These are phyloP conservation scores for Domatiomyces catenatus DNA, from an alignment of 2,329 filamentous ascomycete species.

Conservation along the genomic window DNA sequence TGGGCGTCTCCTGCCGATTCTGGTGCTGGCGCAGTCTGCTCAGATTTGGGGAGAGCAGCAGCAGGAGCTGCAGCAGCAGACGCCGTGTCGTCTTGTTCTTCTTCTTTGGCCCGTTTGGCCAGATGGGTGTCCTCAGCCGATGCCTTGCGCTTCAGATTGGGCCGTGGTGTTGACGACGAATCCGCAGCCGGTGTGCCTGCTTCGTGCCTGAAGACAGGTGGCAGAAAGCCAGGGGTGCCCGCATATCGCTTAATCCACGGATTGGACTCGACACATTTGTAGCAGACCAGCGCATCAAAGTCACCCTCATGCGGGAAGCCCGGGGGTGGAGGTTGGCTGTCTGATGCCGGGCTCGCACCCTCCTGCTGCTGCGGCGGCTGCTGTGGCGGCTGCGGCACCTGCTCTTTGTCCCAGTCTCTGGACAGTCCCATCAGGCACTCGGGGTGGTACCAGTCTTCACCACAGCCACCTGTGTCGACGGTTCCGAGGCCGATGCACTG, in stretches of 20 bases:
- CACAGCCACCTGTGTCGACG: slow-evolving; percentile 69
- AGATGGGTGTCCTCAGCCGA: slow-evolving; percentile 16
- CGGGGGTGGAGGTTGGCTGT: slow-evolving; percentile 50
- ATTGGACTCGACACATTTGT: slow-evolving; percentile 75
- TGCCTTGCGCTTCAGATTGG: slow-evolving; percentile 31
- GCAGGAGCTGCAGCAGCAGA: slow-evolving; percentile 8
- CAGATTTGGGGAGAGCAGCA: slow-evolving; percentile 22
- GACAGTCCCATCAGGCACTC: slow-evolving; percentile 75
- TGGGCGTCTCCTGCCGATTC: slow-evolving; percentile 7
- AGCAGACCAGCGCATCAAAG: slow-evolving; percentile 84
- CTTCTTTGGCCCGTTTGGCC: slow-evolving; percentile 53
- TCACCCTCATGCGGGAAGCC: slow-evolving; percentile 80
- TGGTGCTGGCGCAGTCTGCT: slow-evolving; percentile 1
- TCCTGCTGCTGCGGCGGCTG: slow-evolving; percentile 26
- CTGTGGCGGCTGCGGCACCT: slow-evolving; percentile 8
- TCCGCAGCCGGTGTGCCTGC: slow-evolving; percentile 6
- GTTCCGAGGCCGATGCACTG: slow-evolving; percentile 80
- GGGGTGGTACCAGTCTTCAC: slow-evolving; percentile 96
- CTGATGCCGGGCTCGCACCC: slow-evolving; percentile 14
- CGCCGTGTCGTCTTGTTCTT: slow-evolving; percentile 21
- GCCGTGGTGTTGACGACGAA: background rate
- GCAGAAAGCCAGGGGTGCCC: slow-evolving; percentile 61
- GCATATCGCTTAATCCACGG: slow-evolving; percentile 90
- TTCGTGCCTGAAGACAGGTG: slow-evolving; percentile 45
- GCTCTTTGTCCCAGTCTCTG: slow-evolving; percentile 51